These are phyloP conservation scores for Fraxinus excelsior DNA, from an alignment of 257 asterid genomes.

Conservation along the genomic window DNA sequence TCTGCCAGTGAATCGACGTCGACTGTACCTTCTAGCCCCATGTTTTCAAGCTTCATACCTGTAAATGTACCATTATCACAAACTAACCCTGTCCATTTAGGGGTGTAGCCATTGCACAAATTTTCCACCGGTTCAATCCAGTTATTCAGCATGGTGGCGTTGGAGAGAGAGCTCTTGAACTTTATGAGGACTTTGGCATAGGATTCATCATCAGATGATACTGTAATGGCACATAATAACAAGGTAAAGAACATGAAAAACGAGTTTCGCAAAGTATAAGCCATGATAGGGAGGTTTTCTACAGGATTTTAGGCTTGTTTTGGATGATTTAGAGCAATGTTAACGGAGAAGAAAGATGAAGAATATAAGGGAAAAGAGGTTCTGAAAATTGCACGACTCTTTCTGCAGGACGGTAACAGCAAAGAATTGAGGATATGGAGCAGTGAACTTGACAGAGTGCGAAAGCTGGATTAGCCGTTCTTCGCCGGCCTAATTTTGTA, in stretches of 20 bases:
- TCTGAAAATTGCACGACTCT: constrained; percentile 32
- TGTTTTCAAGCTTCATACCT: constrained; percentile 45
- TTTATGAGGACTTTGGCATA: constrained; percentile 36
- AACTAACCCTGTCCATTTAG: constrained; percentile 58
- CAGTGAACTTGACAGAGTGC: constrained; percentile 39
- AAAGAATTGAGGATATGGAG: constrained; percentile 30
- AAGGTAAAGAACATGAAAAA: constrained; percentile 21
- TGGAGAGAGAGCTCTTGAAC: constrained; percentile 52
- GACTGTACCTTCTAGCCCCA: constrained; percentile 50
- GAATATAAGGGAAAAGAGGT: constrained; percentile 7
- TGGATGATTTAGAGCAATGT: neutral
- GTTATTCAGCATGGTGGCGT: constrained; percentile 36
- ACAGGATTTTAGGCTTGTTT: neutral
- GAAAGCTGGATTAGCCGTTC: constrained; percentile 32
- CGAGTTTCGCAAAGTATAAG: neutral
- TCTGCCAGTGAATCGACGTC: constrained; percentile 40
- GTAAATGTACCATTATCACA: constrained; percentile 41
- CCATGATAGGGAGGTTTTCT: constrained; percentile 9
- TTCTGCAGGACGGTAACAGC: constrained; percentile 12
- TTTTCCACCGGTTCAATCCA: constrained; percentile 37
- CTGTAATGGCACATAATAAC: neutral
- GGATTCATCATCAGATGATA: constrained; percentile 23
- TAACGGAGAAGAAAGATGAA: constrained; percentile 2
- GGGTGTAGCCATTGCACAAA: constrained; percentile 39
- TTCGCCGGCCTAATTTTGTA: constrained; percentile 40